Conservation (phyloP, 805 yeast species). For the Lachancea sp. region DNA sequence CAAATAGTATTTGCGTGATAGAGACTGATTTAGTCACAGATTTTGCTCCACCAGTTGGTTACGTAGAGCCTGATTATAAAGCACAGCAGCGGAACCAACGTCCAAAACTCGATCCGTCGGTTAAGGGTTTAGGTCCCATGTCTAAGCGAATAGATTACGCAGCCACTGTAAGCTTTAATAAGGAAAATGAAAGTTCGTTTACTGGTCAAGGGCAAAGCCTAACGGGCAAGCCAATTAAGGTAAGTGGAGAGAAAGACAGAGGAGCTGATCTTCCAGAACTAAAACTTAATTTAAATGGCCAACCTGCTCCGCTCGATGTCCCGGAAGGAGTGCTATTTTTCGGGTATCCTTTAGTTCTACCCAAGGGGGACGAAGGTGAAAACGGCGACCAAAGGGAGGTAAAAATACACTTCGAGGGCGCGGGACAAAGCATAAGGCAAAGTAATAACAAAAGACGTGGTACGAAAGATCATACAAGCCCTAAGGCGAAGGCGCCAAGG, state of each 20-base stretch:
- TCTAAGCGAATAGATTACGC: conserved; percentile 58
- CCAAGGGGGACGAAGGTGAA: conserved; percentile 34
- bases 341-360: conserved; percentile 72
- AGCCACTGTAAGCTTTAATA: conserved; percentile 43
- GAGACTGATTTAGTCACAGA: conserved; percentile 97
- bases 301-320: conserved; percentile 63
- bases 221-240: conserved; percentile 48
- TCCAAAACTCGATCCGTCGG: conserved; percentile 28
- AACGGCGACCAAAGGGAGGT: conserved; percentile 24
- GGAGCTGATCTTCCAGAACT: conserved; percentile 28
- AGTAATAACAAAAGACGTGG: conserved; percentile 64
- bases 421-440: conserved; percentile 71
- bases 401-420: conserved; percentile 45
- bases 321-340: conserved; percentile 87
- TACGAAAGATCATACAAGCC: conserved; percentile 43
- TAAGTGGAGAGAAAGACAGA: conserved; percentile 8
- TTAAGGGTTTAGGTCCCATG: conserved; percentile 61
- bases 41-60: conserved; percentile 98
- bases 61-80: conserved; percentile 79
- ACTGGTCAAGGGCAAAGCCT: conserved; percentile 64
- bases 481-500: conserved; percentile 52
- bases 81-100: conserved; percentile 26
- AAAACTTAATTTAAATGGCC: conserved; percentile 48
- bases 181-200: conserved; percentile 34
- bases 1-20: conserved; percentile 79